Percentiles rank a stretch among this genome's conserved stretches.
Evolutionary conservation across 495 filamentous ascomycete genomes (phyloP).

Genomic region (Astrothelium macrocarpum): DNA sequence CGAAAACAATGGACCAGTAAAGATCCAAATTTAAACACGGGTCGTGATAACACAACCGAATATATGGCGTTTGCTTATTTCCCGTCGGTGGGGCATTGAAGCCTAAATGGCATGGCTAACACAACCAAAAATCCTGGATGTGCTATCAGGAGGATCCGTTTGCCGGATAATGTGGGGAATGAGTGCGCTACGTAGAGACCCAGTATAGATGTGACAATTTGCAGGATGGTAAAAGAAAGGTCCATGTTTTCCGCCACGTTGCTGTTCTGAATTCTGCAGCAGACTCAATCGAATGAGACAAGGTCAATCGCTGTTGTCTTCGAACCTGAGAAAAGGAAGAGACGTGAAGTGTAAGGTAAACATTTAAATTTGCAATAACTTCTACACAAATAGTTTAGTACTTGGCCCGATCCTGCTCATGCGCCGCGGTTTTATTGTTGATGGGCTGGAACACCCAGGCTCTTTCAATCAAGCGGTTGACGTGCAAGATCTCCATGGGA

Average conservation of each 20-base stretch:
- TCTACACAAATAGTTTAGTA: constrained; percentile 9
- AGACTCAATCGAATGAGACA: background rate
- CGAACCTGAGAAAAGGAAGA: background rate
- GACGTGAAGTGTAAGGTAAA: background rate
- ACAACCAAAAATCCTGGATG: too few relatives aligned
- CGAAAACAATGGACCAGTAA: too few relatives aligned
- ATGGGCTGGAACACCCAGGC: constrained; percentile 12
- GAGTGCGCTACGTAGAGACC: background rate
- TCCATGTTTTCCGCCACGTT: background rate
- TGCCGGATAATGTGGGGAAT: constrained; percentile 63
- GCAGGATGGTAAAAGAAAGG: background rate
- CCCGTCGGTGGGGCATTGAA: too few relatives aligned
- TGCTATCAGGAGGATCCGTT: constrained; percentile 83
- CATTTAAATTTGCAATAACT: constrained; percentile 4
- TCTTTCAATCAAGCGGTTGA: constrained; percentile 15
- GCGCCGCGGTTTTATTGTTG: constrained; percentile 13
- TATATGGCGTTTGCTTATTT: too few relatives aligned
- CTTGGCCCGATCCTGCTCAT: constrained; percentile 18
- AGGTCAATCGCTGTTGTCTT: constrained; percentile 1
- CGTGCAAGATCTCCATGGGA: constrained; percentile 10
- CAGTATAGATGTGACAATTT: background rate
- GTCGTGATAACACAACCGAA: too few relatives aligned
- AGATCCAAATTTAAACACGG: too few relatives aligned
- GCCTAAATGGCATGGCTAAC: too few relatives aligned
- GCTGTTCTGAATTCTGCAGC: constrained; percentile 3